Evolutionary conservation across 2,329 filamentous ascomycete species (phyloP).

Genomic region (Botrytis porri): DNA sequence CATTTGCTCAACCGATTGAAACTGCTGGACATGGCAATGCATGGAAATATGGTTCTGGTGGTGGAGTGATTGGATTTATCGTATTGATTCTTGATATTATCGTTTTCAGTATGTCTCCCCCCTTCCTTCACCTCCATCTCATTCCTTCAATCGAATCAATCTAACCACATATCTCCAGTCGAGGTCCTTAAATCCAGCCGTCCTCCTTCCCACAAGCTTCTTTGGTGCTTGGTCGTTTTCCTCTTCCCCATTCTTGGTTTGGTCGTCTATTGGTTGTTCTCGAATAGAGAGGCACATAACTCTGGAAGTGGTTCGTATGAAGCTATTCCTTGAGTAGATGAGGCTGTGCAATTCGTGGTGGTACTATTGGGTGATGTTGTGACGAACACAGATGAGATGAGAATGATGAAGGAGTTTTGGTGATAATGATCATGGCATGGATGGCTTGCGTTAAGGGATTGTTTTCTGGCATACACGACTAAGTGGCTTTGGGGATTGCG

Average conservation of each 20-base stretch:
- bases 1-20: constrained; percentile 44
- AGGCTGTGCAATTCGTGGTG: no score
- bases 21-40: constrained; percentile 43
- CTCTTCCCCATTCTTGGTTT: constrained; percentile 61
- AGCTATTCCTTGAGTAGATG: constrained; percentile 33
- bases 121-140: no score
- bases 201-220: constrained; percentile 53
- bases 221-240: constrained; percentile 63
- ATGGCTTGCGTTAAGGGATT: neutral
- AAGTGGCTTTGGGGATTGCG: neutral
- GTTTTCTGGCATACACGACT: constrained; percentile 6
- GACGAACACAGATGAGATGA: neutral
- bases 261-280: constrained; percentile 63
- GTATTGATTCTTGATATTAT: constrained; percentile 61
- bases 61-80: constrained; percentile 59
- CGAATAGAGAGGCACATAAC: constrained; percentile 56
- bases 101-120: constrained; percentile 53
- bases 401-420: neutral
- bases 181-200: constrained; percentile 64
- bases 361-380: neutral
- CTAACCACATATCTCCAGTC: constrained; percentile 43
- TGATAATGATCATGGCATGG: neutral
- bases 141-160: neutral
- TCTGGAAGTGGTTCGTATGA: constrained; percentile 52
- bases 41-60: constrained; percentile 60